phyloP scores from a whole-genome alignment of 139 green algal genomes.

The Zygnema cylindricum region DNA sequence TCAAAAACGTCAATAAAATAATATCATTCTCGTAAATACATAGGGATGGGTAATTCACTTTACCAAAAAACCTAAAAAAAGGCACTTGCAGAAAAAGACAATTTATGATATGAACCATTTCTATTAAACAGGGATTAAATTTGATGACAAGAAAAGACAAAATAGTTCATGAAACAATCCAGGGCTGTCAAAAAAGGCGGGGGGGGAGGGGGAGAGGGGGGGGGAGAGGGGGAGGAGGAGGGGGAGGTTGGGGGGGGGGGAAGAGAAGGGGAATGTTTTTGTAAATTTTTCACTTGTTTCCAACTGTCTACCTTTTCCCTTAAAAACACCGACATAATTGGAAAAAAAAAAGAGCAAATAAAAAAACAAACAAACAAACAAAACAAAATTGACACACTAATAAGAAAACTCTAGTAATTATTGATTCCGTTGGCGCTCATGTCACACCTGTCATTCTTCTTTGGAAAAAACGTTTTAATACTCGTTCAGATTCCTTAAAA shows the following conservation, averaged over 20 bases:
- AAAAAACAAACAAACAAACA: background rate
- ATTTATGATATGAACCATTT: too few relatives aligned
- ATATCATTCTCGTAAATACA: too few relatives aligned
- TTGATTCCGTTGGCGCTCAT: too few relatives aligned
- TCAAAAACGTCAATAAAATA: too few relatives aligned
- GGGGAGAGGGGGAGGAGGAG: background rate
- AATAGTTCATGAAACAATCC: too few relatives aligned
- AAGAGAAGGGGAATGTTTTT: background rate
- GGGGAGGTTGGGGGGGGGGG: background rate
- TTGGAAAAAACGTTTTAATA: background rate
- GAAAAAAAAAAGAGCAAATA: background rate
- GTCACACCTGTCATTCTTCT: background rate
- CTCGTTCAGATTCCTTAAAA: background rate
- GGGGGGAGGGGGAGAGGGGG: background rate
- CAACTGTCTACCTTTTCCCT: background rate
- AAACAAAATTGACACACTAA: background rate
- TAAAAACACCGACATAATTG: background rate
- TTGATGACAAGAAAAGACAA: too few relatives aligned
- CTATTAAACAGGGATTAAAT: too few relatives aligned
- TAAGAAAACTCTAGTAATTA: too few relatives aligned
- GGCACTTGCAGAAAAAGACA: too few relatives aligned
- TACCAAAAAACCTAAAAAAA: too few relatives aligned
- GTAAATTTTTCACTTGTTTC: background rate
- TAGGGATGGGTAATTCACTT: too few relatives aligned
- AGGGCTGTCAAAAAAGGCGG: too few relatives aligned